phyloP scores from a whole-genome alignment of 768 basidiomycete genomes.

The Gloeopeniophorella convolvens region DNA sequence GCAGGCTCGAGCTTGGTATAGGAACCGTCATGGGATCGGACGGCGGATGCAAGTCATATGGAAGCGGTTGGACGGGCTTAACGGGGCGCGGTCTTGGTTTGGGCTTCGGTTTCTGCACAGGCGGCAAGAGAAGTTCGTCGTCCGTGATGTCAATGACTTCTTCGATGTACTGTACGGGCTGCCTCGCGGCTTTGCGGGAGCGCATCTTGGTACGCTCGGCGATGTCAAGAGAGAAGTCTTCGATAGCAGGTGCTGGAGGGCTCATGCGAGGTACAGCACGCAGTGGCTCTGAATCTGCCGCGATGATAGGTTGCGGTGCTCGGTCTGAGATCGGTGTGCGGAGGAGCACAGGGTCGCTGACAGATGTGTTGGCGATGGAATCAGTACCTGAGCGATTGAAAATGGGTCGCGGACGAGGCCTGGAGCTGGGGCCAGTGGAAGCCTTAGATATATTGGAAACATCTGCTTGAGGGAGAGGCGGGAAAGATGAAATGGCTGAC shows the following conservation, averaged over 20 bases:
- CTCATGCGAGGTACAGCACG: neutral
- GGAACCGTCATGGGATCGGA: conserved; percentile 23
- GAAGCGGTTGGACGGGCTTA: conserved; percentile 16
- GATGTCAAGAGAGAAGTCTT: conserved; percentile 24
- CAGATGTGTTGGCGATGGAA: neutral
- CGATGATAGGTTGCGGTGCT: neutral
- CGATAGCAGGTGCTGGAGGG: neutral
- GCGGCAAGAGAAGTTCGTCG: conserved; percentile 25
- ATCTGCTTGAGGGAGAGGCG: neutral
- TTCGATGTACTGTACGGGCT: neutral
- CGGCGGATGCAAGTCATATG: conserved; percentile 3
- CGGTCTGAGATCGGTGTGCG: conserved; percentile 5
- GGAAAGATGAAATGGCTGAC: conserved; percentile 17
- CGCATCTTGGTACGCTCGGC: conserved; percentile 31
- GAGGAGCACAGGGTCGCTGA: conserved; percentile 11
- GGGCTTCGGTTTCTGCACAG: conserved; percentile 2
- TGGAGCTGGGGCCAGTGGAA: neutral
- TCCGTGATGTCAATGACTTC: conserved; percentile 29
- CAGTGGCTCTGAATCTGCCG: neutral
- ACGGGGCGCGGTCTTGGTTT: conserved; percentile 12
- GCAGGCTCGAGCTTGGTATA: conserved; percentile 23
- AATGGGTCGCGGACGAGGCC: conserved; percentile 18
- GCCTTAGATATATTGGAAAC: conserved; percentile 10
- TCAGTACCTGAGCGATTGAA: conserved; percentile 2
- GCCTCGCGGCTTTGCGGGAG: conserved; percentile 22